Percentiles rank a stretch among this genome's conserved stretches.
These are phyloP conservation scores for Amanita muscaria DNA, from an alignment of 768 basidiomycete genomes.

Conservation along the genomic window DNA sequence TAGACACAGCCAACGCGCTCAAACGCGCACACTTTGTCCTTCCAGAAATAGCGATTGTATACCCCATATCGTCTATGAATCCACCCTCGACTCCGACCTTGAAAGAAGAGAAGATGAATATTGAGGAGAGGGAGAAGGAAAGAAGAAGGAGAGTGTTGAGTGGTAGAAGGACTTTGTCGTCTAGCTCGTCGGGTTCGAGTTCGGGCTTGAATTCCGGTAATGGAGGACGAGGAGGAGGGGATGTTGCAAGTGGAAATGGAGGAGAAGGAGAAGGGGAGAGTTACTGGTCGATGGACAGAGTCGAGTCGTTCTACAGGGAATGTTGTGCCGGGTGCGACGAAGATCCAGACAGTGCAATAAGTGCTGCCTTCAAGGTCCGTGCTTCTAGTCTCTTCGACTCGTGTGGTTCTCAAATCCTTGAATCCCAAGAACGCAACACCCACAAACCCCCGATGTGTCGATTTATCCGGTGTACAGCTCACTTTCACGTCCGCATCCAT, in stretches of 20 bases:
- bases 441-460: constrained; percentile 58
- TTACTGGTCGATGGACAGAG: constrained; percentile 82
- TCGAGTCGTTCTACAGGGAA: constrained; percentile 81
- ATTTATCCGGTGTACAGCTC: constrained; percentile 75
- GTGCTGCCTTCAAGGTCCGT: constrained; percentile 62
- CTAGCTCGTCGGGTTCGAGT: no score
- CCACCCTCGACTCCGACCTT: constrained; percentile 76
- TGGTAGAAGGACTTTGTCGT: constrained; percentile 14
- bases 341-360: constrained; percentile 52
- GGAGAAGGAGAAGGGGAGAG: constrained; percentile 35
- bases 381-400: background rate
- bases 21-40: constrained; percentile 90
- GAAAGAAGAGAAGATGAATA: constrained; percentile 75
- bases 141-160: constrained; percentile 56
- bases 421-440: constrained; percentile 38
- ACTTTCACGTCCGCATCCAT: constrained; percentile 63
- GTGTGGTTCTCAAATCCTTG: background rate
- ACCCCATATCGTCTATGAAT: constrained; percentile 79
- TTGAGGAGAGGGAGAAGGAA: constrained; percentile 68
- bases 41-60: constrained; percentile 77
- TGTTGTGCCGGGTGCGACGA: constrained; percentile 78
- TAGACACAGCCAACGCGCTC: no score
- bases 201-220: no score
- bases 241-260: constrained; percentile 29
- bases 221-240: no score